Evolutionary conservation across 129 eudicot genomes (phyloP), one percentile per base, ranked within the genome.

Genomic region (Smallanthus sonchifolius): DNA sequence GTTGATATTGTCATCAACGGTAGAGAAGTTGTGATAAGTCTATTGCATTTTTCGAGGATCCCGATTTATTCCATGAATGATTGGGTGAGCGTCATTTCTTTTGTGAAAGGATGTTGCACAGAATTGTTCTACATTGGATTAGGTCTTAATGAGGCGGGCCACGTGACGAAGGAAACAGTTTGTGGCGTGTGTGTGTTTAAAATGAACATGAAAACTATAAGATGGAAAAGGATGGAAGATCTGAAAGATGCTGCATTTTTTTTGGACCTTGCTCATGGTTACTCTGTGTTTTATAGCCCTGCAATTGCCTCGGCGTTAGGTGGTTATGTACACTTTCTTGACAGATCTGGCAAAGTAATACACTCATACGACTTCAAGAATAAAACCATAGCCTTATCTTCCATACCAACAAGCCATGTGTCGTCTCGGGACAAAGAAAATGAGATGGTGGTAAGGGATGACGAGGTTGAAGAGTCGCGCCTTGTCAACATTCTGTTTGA

Each of bases 351-450:
- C 13, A 42, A 39, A 28, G 34, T 54, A 5, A 28, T 67, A 30
- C 32, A 71, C 60, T 70, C 75, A 5, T 82, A 65, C 52, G 19
- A 61, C 3, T 9, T 82, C 7, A 37, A 71, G 45, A 63, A 72
- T 45, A 49, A 55, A 9, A 77, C 72, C 44, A 10, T 73, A 16
- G 40, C 76, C 45, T 2, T 48, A 6, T 55, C 49, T 10, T 68
- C 43, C 67, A 20, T 78, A 35, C 56, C 9, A 16, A 15, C 42
- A 17, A 36, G 9, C 51, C 5, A 43, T 47, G 14, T 15, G 10
- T 51, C 74, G 3, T 3, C 44, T 73, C 37, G 73, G 74, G 54
- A 63, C 65, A 15, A 37, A 66, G 69, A n/a, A n/a, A n/a, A n/a
- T n/a, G n/a, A n/a, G n/a, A n/a, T n/a, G n/a, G n/a, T n/a, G n/a